Base-by-base conservation (phyloP, 306 rosid genomes). In the Mucuna pruriens region DNA sequence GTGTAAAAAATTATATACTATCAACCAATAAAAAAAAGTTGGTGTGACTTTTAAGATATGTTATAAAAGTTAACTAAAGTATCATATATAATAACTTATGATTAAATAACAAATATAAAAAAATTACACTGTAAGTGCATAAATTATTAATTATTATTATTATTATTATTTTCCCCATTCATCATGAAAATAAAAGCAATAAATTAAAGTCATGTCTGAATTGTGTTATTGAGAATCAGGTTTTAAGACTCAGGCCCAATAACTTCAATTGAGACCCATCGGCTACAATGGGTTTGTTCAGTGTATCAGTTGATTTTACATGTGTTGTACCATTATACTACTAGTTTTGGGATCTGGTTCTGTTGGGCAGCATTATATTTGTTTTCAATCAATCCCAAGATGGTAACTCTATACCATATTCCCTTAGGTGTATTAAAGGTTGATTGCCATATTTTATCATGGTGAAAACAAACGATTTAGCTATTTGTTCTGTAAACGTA, bases 401-500 rank as follows among this genome's bases (percentile, higher is more conserved):
- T 51, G 55, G 71, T 67, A 76, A 80, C 87, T 77, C 65, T 22
- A 49, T 26, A 77, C 70, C 89, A 63, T 11, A 69, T 40, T 72
- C n/a, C 65, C 48, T 26, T 4, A n/a, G 71, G 25, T 65, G 62
- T 33, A 39, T 48, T 65, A 54, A 58, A 42, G n/a, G 45, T 58
- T 48, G 78, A 82, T 74, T 49, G 71, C 75, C 80, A 57, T 38
- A 70, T 46, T 63, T 79, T 69, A 75, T 82, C 82, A 75, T 22
- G 44, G 78, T 51, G 82, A 74, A 46, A 74, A 73, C 73, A 51
- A 1, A 82, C 74, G 86, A 83, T 70, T 51, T 75, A 44, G n/a
- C 81, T 55, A 71, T 83, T 75, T 80, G 39, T 73, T 71, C 84
- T 80, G 81, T 20, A 55, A 52, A 64, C 17, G 13, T 38, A 5